Conservation (phyloP, 345 rosid species). For the Triadica sebifera region DNA sequence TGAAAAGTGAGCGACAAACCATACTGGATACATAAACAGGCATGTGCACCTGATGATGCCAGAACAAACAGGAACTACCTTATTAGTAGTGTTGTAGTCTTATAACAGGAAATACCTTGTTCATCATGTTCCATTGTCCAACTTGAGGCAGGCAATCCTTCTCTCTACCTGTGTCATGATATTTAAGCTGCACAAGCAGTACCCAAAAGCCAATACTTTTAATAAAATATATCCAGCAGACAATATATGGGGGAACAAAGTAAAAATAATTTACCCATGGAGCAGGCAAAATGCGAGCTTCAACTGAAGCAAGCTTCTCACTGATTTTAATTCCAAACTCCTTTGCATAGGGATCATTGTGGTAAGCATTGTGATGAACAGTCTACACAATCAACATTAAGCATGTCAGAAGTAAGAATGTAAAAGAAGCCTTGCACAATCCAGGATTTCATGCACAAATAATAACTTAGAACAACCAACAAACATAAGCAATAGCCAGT, state of each 20-base stretch:
- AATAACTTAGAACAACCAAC: not conserved
- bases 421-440: not conserved
- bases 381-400: constrained; percentile 45
- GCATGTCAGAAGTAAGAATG: not conserved
- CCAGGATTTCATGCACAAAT: not conserved
- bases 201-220: not conserved
- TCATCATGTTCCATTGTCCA: constrained; percentile 99
- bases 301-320: constrained; percentile 82
- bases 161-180: constrained; percentile 90
- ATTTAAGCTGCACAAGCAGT: constrained; percentile 66
- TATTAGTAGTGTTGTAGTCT: constrained; percentile 10
- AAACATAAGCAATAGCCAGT: not conserved
- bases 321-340: constrained; percentile 97
- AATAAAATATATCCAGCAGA: not conserved
- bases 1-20: too few relatives aligned
- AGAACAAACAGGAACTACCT: constrained; percentile 40
- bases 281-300: constrained; percentile 93
- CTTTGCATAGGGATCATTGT: constrained; percentile 73
- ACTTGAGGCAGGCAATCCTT: constrained; percentile 86
- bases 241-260: not conserved
- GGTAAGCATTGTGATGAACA: constrained; percentile 70
- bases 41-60: too few relatives aligned
- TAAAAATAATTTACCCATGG: constrained; percentile 60
- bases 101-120: constrained; percentile 51
- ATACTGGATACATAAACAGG: too few relatives aligned